Conservation (phyloP, 192 early-diverging fungal genomes). For the Backusella parvicylindrica region DNA sequence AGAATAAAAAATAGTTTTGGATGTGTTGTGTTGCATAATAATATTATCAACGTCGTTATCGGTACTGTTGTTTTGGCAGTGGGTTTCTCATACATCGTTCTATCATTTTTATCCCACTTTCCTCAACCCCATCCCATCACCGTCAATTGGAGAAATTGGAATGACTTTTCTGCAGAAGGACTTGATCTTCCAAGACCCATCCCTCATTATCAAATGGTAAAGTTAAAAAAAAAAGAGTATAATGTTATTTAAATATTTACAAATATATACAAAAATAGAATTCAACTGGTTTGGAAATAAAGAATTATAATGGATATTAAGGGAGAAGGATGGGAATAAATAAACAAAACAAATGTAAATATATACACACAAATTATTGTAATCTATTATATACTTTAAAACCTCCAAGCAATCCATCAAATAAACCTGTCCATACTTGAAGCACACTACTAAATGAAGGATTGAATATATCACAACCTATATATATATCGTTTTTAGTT, state of each 20-base stretch:
- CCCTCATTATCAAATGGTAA: neutral
- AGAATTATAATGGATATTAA: neutral
- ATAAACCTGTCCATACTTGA: conserved; percentile 49
- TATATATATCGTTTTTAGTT: conserved; percentile 8
- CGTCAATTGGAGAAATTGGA: conserved; percentile 34
- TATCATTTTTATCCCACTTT: conserved; percentile 34
- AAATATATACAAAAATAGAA: neutral
- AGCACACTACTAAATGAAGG: conserved; percentile 42
- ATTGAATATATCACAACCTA: conserved; percentile 51
- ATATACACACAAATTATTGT: neutral
- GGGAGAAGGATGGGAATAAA: neutral
- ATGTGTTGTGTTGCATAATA: conserved; percentile 47
- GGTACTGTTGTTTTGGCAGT: conserved; percentile 43
- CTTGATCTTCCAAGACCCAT: conserved; percentile 10
- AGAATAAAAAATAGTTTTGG: conserved; percentile 37
- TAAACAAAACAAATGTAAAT: neutral
- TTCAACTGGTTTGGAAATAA: neutral
- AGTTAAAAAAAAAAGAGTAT: neutral
- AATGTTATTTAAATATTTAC: neutral
- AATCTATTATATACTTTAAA: conserved; percentile 41
- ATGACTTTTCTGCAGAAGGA: conserved; percentile 31
- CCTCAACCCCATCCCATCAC: conserved; percentile 19
- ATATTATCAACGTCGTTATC: conserved; percentile 43
- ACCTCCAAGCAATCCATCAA: conserved; percentile 41
- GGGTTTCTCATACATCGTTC: conserved; percentile 50